These are phyloP conservation scores for Breynia disticha DNA, from an alignment of 441 rosid species.

Conservation along the genomic window DNA sequence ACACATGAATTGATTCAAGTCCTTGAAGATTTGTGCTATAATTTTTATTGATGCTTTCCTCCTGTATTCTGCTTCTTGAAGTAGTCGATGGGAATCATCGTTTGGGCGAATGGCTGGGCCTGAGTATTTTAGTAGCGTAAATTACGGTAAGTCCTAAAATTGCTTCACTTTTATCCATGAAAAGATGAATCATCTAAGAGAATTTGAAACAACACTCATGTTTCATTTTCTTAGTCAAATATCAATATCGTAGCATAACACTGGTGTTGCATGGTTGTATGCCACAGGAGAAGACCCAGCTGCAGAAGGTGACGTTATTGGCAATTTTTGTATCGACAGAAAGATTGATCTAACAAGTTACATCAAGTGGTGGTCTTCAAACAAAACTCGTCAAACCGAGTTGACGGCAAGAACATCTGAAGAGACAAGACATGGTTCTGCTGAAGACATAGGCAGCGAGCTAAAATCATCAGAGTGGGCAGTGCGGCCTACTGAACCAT, in stretches of 20 bases:
- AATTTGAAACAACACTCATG: not conserved
- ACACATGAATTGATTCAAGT: slow-evolving; percentile 5
- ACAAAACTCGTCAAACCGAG: slow-evolving; percentile 61
- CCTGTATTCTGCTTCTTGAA: slow-evolving; percentile 17
- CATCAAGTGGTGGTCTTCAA: slow-evolving; percentile 88
- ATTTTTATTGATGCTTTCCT: slow-evolving; percentile 9
- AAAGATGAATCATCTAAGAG: not conserved
- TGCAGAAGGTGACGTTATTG: slow-evolving; percentile 56
- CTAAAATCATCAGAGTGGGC: slow-evolving; percentile 63
- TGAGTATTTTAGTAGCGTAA: slow-evolving; percentile 58
- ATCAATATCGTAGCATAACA: not conserved
- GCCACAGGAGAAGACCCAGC: slow-evolving; percentile 65
- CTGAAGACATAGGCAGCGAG: slow-evolving; percentile 63
- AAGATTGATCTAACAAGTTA: slow-evolving; percentile 75
- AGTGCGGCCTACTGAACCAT: slow-evolving; percentile 63
- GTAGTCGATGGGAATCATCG: slow-evolving; percentile 82
- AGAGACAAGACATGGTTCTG: slow-evolving; percentile 39
- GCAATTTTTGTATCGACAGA: slow-evolving; percentile 68
- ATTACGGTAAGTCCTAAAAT: slow-evolving; percentile 41
- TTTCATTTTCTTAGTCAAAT: too few relatives aligned
- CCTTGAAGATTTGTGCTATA: not conserved
- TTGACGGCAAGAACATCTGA: slow-evolving; percentile 55
- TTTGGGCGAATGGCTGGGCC: slow-evolving; percentile 66
- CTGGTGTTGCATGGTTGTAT: slow-evolving; percentile 18
- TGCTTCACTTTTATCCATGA: too few relatives aligned